Evolutionary conservation across 2,329 filamentous ascomycete species (phyloP), one percentile per base, ranked within the genome.

Genomic region (Ascochyta clinopodiicola): DNA sequence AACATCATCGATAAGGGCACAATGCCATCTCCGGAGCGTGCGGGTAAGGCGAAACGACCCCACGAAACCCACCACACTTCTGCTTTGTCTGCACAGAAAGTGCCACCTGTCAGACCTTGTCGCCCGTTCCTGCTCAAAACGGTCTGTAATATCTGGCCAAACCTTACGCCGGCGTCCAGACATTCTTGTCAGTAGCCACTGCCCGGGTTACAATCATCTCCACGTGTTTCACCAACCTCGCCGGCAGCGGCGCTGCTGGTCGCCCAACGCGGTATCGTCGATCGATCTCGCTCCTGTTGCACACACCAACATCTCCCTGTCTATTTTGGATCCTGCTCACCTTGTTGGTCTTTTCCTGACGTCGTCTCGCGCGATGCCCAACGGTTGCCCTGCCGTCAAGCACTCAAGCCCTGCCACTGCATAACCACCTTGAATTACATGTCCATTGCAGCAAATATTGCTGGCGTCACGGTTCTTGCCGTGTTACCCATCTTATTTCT

Each of bases 401-500:
- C 44, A 57, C 39, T 37, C 43, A 19, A 45, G 24, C 44, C 47
- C 44, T 42, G 34, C 55, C 46, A 17, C 46, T 46, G 34, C 24
- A 38, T 56, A 48, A 31, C 40, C 42, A 35, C 46, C n/a, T 32
- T 36, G 42, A 19, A 37, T 38, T 21, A 48, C 36, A 66, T 59
- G 57, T 54, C 59, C 44, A 37, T 49, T 39, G 45, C 35, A 45
- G 38, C 46, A 47, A 63, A 57, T 37, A 35, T 65, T 36, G 55
- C 56, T 21, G 51, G 50, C 21, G 52, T 63, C 34, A 51, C 60
- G 7, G 24, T 66, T 21, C 57, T 71, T 31, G 56, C 64, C 13
- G 34, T 59, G 5, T 39, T 67, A 31, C 52, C 63, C 25, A 57
- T 62, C 19, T 37, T 63, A 15, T 68, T 66, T 39, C 43, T 68